A percentile compares a stretch with the other conserved stretches of the same genome.
Conservation (phyloP, 805 yeast species). For the Candida gorgasii region DNA sequence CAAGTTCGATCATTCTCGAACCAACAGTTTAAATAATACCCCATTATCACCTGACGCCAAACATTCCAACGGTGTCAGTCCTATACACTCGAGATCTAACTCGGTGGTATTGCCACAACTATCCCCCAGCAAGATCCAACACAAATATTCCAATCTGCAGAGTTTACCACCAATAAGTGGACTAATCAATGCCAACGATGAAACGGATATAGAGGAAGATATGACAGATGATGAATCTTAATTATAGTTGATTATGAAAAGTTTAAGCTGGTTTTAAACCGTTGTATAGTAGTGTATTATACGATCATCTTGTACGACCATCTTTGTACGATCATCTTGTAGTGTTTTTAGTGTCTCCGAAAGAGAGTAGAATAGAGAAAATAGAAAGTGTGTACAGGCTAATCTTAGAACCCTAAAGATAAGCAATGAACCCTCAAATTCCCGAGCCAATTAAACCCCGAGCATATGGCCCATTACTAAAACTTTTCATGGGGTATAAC, state of each 20-base stretch:
- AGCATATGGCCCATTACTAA: no score
- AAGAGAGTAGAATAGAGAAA: no score
- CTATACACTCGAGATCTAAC: slow-evolving; percentile 23
- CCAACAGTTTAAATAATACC: slow-evolving; percentile 21
- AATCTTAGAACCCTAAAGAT: no score
- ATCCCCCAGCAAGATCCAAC: slow-evolving; percentile 8
- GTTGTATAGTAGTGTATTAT: slow-evolving; percentile 6
- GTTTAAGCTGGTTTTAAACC: background rate
- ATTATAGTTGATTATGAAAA: background rate
- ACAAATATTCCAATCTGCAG: slow-evolving; percentile 4
- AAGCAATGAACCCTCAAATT: no score
- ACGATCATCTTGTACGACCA: no score
- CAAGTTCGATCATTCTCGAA: slow-evolving; percentile 31
- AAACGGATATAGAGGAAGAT: slow-evolving; percentile 36
- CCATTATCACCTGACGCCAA: slow-evolving; percentile 7
- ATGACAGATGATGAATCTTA: slow-evolving; percentile 24
- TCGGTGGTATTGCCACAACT: slow-evolving; percentile 20
- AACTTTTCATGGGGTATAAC: background rate
- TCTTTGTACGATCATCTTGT: no score
- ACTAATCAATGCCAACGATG: slow-evolving; percentile 27
- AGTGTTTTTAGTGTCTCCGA: no score
- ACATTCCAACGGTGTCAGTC: slow-evolving; percentile 12
- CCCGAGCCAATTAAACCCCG: no score
- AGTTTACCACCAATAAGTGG: slow-evolving; percentile 34
- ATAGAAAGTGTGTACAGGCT: no score